These are phyloP conservation scores for Melampsora larici-populina DNA, from an alignment of 1,284 basidiomycete species.

Conservation along the genomic window DNA sequence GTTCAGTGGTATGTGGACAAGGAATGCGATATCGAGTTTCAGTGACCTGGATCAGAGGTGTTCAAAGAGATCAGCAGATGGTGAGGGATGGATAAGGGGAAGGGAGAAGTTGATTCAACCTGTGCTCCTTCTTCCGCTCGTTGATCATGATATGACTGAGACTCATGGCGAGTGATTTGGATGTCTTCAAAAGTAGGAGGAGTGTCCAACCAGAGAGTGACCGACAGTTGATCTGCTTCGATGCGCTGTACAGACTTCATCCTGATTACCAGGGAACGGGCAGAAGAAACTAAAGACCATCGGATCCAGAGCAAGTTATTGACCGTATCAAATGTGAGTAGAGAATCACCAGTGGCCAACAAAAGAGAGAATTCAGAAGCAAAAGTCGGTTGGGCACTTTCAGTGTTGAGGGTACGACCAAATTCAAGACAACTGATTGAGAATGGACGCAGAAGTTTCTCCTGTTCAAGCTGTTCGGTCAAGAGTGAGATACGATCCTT, in stretches of 20 bases:
- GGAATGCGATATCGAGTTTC: background rate
- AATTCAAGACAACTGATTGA: conserved; percentile 1
- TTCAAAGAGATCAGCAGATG: background rate
- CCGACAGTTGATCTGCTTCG: background rate
- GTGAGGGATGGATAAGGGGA: background rate
- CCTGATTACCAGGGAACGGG: background rate
- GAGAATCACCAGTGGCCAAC: background rate
- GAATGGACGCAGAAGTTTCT: background rate
- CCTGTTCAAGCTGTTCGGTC: background rate
- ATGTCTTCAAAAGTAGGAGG: conserved; percentile 5
- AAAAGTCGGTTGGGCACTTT: background rate
- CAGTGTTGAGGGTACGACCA: background rate
- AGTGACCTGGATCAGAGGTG: background rate
- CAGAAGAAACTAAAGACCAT: background rate
- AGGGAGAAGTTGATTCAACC: background rate
- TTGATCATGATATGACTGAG: background rate
- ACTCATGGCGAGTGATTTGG: background rate
- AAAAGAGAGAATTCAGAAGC: background rate
- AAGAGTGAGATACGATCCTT: background rate
- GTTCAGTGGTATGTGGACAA: background rate
- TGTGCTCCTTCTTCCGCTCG: background rate
- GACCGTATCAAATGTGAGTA: background rate
- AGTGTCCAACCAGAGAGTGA: conserved; percentile 5
- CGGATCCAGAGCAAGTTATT: background rate
- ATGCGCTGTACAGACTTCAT: conserved; percentile 4